Percentiles rank a stretch among this genome's conserved stretches.
These are phyloP conservation scores for Metschnikowia anglica DNA, from an alignment of 805 yeast species.

Conservation along the genomic window DNA sequence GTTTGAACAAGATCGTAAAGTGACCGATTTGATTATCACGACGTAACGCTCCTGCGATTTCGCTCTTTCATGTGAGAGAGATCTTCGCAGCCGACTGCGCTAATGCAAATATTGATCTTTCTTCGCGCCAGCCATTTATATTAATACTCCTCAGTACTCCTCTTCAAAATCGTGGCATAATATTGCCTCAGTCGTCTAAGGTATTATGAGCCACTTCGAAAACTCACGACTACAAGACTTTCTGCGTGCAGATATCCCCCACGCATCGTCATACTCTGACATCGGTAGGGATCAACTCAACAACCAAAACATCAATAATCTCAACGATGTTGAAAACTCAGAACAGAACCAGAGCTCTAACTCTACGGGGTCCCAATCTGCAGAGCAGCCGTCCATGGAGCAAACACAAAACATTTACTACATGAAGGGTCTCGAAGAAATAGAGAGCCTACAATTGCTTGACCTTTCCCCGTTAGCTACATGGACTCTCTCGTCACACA, in stretches of 20 bases:
- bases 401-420: slow-evolving; percentile 43
- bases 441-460: slow-evolving; percentile 57
- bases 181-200: neutral
- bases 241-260: slow-evolving; percentile 8
- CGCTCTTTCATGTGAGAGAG: neutral
- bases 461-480: slow-evolving; percentile 81
- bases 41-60: too few species aligned
- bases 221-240: slow-evolving; percentile 5
- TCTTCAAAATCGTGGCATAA: neutral
- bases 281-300: slow-evolving; percentile 6
- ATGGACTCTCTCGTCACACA: slow-evolving; percentile 80
- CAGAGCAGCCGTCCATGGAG: slow-evolving; percentile 37
- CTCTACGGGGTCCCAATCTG: slow-evolving; percentile 9
- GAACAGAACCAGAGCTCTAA: slow-evolving; percentile 8
- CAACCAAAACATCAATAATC: neutral
- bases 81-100: neutral
- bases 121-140: neutral
- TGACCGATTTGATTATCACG: too few species aligned
- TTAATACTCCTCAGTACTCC: too few species aligned
- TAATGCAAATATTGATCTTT: too few species aligned
- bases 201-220: slow-evolving; percentile 4
- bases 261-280: slow-evolving; percentile 9
- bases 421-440: slow-evolving; percentile 48
- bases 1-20: too few species aligned
- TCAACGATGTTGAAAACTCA: slow-evolving; percentile 7